A percentile compares a stretch with the other conserved stretches of the same genome.
Conservation (phyloP, 2,329 filamentous ascomycete genomes). For the Rhynchosporium secalis region DNA sequence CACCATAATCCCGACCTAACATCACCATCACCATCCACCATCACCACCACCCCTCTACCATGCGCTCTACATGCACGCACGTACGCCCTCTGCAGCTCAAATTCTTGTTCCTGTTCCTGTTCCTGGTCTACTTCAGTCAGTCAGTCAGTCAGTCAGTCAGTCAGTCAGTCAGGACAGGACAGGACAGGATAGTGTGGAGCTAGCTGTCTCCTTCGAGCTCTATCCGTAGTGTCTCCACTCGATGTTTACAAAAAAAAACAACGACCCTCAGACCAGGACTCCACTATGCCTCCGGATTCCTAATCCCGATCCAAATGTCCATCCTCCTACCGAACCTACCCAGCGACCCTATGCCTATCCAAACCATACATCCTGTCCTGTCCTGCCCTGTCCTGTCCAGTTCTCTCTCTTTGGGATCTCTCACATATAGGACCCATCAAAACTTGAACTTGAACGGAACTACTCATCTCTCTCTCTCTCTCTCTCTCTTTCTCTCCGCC, state of each 20-base stretch:
- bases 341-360: neutral
- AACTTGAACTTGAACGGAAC: constrained; percentile 21
- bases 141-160: neutral
- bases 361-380: neutral
- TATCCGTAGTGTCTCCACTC: constrained; percentile 22
- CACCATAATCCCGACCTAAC: neutral
- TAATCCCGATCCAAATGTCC: constrained; percentile 7
- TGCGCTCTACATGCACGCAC: constrained; percentile 13
- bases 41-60: neutral
- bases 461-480: constrained; percentile 1
- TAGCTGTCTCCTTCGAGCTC: neutral
- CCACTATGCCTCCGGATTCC: constrained; percentile 28
- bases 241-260: constrained; percentile 27
- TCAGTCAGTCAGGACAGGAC: too few relatives aligned
- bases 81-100: constrained; percentile 8
- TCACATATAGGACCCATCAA: constrained; percentile 29
- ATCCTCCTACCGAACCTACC: neutral
- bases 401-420: neutral
- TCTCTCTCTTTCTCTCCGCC: constrained; percentile 2
- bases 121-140: neutral
- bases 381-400: neutral
- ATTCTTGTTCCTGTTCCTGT: neutral
- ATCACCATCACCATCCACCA: neutral
- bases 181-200: constrained; percentile 12
- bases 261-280: constrained; percentile 28